Evolutionary conservation across 805 yeast genomes (phyloP).

Genomic region (Wickerhamiella allomyrinae): DNA sequence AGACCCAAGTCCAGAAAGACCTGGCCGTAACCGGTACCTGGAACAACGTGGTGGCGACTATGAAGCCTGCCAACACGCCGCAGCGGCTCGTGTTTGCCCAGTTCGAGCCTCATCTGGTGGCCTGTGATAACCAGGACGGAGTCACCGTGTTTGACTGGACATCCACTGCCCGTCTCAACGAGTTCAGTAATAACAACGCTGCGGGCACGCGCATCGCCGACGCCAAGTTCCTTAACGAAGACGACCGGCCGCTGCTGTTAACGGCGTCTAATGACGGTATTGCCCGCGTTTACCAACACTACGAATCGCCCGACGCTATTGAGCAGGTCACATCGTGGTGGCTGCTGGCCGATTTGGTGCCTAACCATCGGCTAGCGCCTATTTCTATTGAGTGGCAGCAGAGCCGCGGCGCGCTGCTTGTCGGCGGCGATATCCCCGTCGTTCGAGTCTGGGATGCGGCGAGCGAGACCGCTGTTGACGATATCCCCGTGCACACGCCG

Average conservation of each 20-base stretch:
- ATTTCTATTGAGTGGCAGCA: conserved; percentile 94
- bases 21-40: conserved; percentile 75
- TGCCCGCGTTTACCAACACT: conserved; percentile 70
- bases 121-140: conserved; percentile 72
- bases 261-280: conserved; percentile 92
- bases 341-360: conserved; percentile 49
- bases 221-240: conserved; percentile 76
- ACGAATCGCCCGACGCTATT: conserved; percentile 40
- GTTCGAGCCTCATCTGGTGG: conserved; percentile 69
- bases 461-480: conserved; percentile 69
- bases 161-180: conserved; percentile 38
- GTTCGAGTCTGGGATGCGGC: conserved; percentile 96
- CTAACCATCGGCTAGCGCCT: conserved; percentile 72
- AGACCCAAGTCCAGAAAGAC: conserved; percentile 81
- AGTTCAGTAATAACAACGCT: conserved; percentile 74
- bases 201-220: conserved; percentile 82
- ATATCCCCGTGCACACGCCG: conserved; percentile 82
- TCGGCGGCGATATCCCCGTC: conserved; percentile 87
- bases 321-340: conserved; percentile 81
- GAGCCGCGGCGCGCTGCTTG: conserved; percentile 76
- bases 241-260: conserved; percentile 70
- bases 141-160: conserved; percentile 86
- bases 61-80: conserved; percentile 27
- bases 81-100: conserved; percentile 62
- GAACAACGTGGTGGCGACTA: conserved; percentile 58